Base-by-base conservation (phyloP, 1,139 yeast genomes). In the Hemisphaericaspora xylanilytica region DNA sequence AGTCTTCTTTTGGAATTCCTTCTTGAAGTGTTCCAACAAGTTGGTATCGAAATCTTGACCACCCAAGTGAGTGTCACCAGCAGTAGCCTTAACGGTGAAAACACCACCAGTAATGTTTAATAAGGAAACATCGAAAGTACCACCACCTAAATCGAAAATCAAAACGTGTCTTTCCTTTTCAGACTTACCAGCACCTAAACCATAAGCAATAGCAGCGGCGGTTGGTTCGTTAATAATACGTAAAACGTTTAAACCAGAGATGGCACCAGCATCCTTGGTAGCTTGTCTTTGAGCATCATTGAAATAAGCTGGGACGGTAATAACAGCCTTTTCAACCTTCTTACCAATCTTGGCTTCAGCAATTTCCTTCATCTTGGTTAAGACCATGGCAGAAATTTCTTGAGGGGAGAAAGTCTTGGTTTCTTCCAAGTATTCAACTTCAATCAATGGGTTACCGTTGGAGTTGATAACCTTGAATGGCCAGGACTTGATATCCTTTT, bases 61-160 rank as follows among this genome's bases (percentile, higher is more conserved):
- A 84, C 98, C 97, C 80, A 90, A 85, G 77, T 90, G 98, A 63
- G 98, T 92, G 78, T 92, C 97, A 88, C 98, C 98, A 68, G 97
- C 96, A 62, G 98, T 92, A 62, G 98, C 94, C 83, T 90, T 90
- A 67, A 92, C 98, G 66, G 95, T 90, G 85, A 90, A 92, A 64
- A 92, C 94, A 82, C 98, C 98, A 72, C 94, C 97, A 68, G 94
- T 95, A 68, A 92, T 88, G 79, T 88, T 86, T 70, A 90, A 79
- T 61, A 90, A 80, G 46, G 98, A 92, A 55, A 90, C 97, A 86
- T 89, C 97, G 76, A 89, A 89, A 70, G 97, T 89, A 81, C 96
- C 96, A 75, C 96, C 96, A 83, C 96, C 96, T 68, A 88, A 82
- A 75, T 88, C 96, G 79, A 88, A 88, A 65, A 89, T 88, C 65